Evolutionary conservation across 495 filamentous ascomycete species (phyloP).

Genomic region (Penicillium ucsense): DNA sequence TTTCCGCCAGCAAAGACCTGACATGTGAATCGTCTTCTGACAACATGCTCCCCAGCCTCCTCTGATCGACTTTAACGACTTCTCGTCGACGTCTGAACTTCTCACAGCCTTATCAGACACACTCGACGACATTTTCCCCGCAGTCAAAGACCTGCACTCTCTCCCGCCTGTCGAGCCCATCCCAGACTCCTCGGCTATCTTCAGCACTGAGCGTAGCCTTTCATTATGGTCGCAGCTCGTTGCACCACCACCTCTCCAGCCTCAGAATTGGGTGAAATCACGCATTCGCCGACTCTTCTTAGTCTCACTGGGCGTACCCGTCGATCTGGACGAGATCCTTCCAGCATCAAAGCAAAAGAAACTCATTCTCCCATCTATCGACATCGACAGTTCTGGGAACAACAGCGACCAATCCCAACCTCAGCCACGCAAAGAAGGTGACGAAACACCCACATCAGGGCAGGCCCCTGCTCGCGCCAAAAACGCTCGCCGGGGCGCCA

Average conservation of each 20-base stretch:
- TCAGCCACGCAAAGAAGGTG: conserved; percentile 35
- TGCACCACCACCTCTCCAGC: conserved; percentile 86
- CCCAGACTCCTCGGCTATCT: conserved; percentile 36
- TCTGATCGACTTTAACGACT: conserved; percentile 62
- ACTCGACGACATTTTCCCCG: conserved; percentile 47
- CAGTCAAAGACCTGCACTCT: conserved; percentile 29
- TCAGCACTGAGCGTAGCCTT: conserved; percentile 54
- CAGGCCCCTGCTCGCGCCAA: conserved; percentile 30
- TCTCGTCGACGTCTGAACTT: conserved; percentile 42
- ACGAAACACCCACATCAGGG: conserved; percentile 31
- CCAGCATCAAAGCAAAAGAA: conserved; percentile 97
- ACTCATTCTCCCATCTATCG: conserved; percentile 79
- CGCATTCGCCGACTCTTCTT: conserved; percentile 94
- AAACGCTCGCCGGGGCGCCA: conserved; percentile 40
- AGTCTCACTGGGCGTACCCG: conserved; percentile 88
- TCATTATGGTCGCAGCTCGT: conserved; percentile 96
- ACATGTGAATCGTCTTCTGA: neutral
- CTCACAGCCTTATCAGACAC: conserved; percentile 35
- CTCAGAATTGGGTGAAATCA: conserved; percentile 95
- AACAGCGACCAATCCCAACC: conserved; percentile 29
- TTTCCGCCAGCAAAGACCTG: conserved; percentile 6
- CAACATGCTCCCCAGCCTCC: conserved; percentile 40
- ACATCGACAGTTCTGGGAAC: conserved; percentile 33
- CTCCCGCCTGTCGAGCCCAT: conserved; percentile 37
- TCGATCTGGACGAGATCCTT: conserved; percentile 94